These are phyloP conservation scores for Agaricus bisporus DNA, from an alignment of 768 basidiomycete species.

Conservation along the genomic window DNA sequence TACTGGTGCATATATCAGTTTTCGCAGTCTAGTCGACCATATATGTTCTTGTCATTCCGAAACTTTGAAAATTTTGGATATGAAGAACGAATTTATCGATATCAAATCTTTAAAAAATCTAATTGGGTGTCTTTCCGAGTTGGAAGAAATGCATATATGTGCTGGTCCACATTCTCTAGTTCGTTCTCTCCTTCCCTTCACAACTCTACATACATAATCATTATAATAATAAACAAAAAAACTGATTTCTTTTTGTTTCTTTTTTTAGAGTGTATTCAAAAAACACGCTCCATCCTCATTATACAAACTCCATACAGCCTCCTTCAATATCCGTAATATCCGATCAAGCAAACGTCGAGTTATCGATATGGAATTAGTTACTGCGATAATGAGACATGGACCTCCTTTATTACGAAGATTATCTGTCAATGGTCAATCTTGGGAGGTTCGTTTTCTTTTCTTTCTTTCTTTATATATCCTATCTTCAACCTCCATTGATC, in stretches of 20 bases:
- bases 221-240: no score
- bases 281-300: slow-evolving; percentile 15
- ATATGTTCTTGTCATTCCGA: slow-evolving; percentile 25
- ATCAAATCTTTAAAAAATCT: slow-evolving; percentile 20
- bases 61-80: slow-evolving; percentile 26
- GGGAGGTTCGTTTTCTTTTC: slow-evolving; percentile 25
- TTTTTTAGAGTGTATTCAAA: slow-evolving; percentile 20
- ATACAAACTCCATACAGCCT: slow-evolving; percentile 24
- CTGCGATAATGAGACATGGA: slow-evolving; percentile 19
- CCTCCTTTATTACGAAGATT: slow-evolving; percentile 23
- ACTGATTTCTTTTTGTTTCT: not conserved
- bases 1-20: slow-evolving; percentile 15
- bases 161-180: slow-evolving; percentile 27
- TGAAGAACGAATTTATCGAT: slow-evolving; percentile 27
- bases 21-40: slow-evolving; percentile 34
- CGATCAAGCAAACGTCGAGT: slow-evolving; percentile 17
- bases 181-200: slow-evolving; percentile 12
- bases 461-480: not conserved
- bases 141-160: slow-evolving; percentile 32
- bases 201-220: not conserved
- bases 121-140: slow-evolving; percentile 20
- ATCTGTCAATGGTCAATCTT: slow-evolving; percentile 23
- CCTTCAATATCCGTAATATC: slow-evolving; percentile 26
- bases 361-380: slow-evolving; percentile 17
- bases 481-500: not conserved